Evolutionary conservation across 768 basidiomycete species (phyloP).

Genomic region (Cystoderma amianthinum): DNA sequence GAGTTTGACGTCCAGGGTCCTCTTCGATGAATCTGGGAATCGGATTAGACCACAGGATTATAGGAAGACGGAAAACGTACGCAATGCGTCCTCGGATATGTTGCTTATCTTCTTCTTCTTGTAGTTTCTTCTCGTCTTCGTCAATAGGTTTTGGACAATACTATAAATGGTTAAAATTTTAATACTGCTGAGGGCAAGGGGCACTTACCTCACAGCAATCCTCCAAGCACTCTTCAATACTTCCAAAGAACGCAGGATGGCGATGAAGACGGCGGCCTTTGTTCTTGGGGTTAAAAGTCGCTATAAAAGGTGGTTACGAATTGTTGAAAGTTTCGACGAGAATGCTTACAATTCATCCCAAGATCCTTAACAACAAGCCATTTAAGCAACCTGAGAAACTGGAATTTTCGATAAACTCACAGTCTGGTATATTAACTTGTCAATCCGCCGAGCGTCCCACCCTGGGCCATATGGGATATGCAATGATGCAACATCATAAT

Average conservation of each 20-base stretch:
- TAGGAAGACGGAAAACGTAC: conserved; percentile 20
- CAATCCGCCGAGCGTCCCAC: conserved; percentile 49
- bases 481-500: conserved; percentile 46
- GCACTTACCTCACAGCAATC: conserved; percentile 52
- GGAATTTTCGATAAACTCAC: conserved; percentile 19
- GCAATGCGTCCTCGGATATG: conserved; percentile 48
- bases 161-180: conserved; percentile 19
- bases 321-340: background rate
- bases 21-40: conserved; percentile 45
- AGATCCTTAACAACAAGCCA: conserved; percentile 29
- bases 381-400: conserved; percentile 4
- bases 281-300: conserved; percentile 59
- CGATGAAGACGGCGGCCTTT: conserved; percentile 53
- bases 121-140: conserved; percentile 46
- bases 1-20: conserved; percentile 53
- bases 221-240: conserved; percentile 45
- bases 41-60: background rate
- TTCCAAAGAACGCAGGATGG: conserved; percentile 59
- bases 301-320: conserved; percentile 17
- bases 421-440: conserved; percentile 51
- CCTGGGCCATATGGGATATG: conserved; percentile 60
- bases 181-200: too few species aligned
- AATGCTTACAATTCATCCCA: conserved; percentile 46
- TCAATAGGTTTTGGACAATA: conserved; percentile 48
- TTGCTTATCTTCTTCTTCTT: conserved; percentile 43